Base-by-base conservation (phyloP, 805 yeast genomes). In the Saccharomycopsis fodiens region DNA sequence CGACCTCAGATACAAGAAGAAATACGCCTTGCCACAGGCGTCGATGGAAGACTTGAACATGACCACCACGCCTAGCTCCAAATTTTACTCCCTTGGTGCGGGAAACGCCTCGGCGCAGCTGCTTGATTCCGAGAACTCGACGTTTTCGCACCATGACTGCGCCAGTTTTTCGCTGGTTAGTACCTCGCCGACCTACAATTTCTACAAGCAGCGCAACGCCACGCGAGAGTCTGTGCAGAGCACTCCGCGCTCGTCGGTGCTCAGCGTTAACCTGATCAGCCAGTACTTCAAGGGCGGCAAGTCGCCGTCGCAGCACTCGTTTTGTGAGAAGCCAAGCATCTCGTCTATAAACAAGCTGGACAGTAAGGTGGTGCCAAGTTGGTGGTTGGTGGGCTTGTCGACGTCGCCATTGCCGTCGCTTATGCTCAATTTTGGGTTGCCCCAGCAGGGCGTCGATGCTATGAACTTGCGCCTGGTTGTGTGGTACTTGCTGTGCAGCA, bases 1-100 rank as follows among this genome's bases (percentile, higher is more conserved):
- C 19, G 53, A 50, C 39, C 19, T 50, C 22, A 30, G 53, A 13
- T 46, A 46, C 31, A 50, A 46, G 31, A 50, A 50, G 42, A 47
- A 50, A 35, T 50, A 50, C 22, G 50, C 51, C 6, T 34, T 50
- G 20, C 53, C 53, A 7, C 43, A 50, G 17, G 40, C 27, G 32
- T 40, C 48, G 19, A 46, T 41, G 4, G 52, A 45, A n/a, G 35
- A 32, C 21, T 29, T 40, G 5, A 36, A 27, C 13, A 22, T 39
- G 16, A 39, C 41, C 34, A 39, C 23, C 4, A 15, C 15, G 16
- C 32, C 32, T 8, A 15, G 12, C 8, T 25, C 29, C 29, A 32
- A 32, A 32, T 25, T 47, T 16, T 47, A 47, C 27, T 47, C 46
- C 4, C 32, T 48, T 32, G 45, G 45, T 41, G 52, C 48, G 4